phyloP scores from a whole-genome alignment of 2,329 filamentous ascomycete species.

The Fusarium multiceps region DNA sequence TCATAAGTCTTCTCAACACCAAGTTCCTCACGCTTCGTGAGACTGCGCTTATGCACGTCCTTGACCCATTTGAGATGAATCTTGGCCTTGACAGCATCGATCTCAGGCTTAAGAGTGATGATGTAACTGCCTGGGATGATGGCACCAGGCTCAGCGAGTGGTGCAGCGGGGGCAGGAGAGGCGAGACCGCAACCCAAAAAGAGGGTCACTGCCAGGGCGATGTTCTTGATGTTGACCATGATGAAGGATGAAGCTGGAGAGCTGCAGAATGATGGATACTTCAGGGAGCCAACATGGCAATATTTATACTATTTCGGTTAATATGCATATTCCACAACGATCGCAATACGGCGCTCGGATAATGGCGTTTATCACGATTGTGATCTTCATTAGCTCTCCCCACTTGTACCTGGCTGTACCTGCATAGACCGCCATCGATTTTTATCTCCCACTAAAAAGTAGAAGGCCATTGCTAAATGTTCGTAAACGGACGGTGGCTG shows the following conservation, averaged over 20 bases:
- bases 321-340: neutral
- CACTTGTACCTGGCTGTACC: neutral
- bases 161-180: conserved; percentile 3
- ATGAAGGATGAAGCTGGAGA: neutral
- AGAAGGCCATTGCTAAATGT: neutral
- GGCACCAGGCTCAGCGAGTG: neutral
- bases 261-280: neutral
- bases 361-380: neutral
- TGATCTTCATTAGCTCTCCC: conserved; percentile 3
- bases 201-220: neutral
- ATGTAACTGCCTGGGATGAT: conserved; percentile 62
- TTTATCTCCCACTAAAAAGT: no score
- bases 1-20: conserved; percentile 47
- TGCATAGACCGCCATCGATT: neutral
- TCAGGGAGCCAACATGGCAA: neutral
- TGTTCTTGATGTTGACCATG: conserved; percentile 15
- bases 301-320: neutral
- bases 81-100: conserved; percentile 56
- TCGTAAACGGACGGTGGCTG: neutral
- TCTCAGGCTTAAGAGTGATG: conserved; percentile 64
- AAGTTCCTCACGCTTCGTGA: conserved; percentile 55
- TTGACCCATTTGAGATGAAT: conserved; percentile 61
- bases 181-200: conserved; percentile 17
- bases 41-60: conserved; percentile 63
- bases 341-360: neutral